phyloP scores from a whole-genome alignment of 2,329 filamentous ascomycete species.

The Fusarium pininemorale region DNA sequence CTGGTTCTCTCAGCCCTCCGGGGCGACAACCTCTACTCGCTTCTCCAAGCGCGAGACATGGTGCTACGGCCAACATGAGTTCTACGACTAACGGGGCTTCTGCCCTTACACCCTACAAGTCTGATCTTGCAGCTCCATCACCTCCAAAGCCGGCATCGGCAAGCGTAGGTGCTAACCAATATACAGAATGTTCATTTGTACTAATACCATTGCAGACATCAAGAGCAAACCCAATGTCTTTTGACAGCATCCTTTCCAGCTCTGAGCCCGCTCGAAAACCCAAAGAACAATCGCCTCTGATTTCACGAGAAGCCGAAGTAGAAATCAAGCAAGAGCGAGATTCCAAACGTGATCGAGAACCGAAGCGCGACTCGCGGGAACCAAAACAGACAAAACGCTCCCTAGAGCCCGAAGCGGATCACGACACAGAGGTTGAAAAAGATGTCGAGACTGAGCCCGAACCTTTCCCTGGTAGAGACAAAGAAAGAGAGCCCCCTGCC shows the following conservation, averaged over 20 bases:
- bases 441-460: constrained; percentile 50
- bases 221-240: constrained; percentile 88
- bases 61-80: constrained; percentile 49
- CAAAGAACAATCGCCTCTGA: constrained; percentile 56
- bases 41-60: constrained; percentile 60
- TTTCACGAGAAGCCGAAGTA: constrained; percentile 36
- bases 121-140: constrained; percentile 53
- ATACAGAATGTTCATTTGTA: constrained; percentile 1
- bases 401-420: constrained; percentile 39
- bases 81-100: constrained; percentile 54
- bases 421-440: constrained; percentile 48
- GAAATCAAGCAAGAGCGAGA: constrained; percentile 31
- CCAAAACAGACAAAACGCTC: constrained; percentile 44
- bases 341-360: constrained; percentile 23
- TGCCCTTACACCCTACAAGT: constrained; percentile 49
- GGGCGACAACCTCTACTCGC: constrained; percentile 53
- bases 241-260: constrained; percentile 91
- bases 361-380: constrained; percentile 32
- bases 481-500: constrained; percentile 39
- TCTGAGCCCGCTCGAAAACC: constrained; percentile 71
- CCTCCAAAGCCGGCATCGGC: constrained; percentile 51
- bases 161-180: constrained; percentile 46
- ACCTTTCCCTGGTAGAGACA: constrained; percentile 40
- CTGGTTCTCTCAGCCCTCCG: constrained; percentile 56
- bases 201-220: constrained; percentile 63